Conservation (phyloP, 2,329 filamentous ascomycete species). For the Zopfia rhizophila region DNA sequence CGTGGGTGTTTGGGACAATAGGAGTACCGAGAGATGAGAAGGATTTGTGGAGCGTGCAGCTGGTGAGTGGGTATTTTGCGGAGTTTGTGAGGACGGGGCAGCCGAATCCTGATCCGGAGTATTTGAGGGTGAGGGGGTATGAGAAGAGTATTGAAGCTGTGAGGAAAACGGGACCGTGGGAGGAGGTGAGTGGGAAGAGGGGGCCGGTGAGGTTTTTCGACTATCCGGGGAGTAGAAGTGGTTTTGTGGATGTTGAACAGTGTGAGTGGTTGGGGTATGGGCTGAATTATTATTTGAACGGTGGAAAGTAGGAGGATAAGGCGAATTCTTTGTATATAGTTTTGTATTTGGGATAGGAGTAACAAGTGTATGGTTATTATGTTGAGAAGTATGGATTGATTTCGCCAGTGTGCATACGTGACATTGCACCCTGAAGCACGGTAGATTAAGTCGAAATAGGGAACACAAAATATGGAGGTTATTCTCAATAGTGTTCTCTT, state of each 20-base stretch:
- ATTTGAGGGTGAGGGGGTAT: conserved; percentile 60
- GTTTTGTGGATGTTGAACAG: conserved; percentile 63
- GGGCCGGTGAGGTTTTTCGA: conserved; percentile 58
- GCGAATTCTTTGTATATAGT: too few relatives aligned
- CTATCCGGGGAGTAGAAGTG: conserved; percentile 55
- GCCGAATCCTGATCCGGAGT: conserved; percentile 61
- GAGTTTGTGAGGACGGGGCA: conserved; percentile 62
- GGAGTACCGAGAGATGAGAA: conserved; percentile 60
- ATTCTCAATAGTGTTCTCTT: too few relatives aligned
- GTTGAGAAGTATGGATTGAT: too few relatives aligned
- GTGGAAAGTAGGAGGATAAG: too few relatives aligned
- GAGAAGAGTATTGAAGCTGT: conserved; percentile 54
- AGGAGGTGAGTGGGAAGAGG: conserved; percentile 45
- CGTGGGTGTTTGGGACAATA: conserved; percentile 65
- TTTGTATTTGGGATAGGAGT: too few relatives aligned
- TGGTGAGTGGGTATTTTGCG: conserved; percentile 61
- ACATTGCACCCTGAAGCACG: too few relatives aligned
- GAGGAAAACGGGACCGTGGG: conserved; percentile 49
- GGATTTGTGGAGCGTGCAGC: conserved; percentile 60
- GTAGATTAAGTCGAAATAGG: too few relatives aligned
- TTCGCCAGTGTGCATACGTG: too few relatives aligned
- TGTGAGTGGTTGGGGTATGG: conserved; percentile 54
- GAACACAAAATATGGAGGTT: too few relatives aligned
- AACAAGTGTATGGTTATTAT: too few relatives aligned
- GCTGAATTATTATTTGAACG: conserved; percentile 45